These are phyloP conservation scores for Sherardia arvensis DNA, from an alignment of 257 asterid species.

Conservation along the genomic window DNA sequence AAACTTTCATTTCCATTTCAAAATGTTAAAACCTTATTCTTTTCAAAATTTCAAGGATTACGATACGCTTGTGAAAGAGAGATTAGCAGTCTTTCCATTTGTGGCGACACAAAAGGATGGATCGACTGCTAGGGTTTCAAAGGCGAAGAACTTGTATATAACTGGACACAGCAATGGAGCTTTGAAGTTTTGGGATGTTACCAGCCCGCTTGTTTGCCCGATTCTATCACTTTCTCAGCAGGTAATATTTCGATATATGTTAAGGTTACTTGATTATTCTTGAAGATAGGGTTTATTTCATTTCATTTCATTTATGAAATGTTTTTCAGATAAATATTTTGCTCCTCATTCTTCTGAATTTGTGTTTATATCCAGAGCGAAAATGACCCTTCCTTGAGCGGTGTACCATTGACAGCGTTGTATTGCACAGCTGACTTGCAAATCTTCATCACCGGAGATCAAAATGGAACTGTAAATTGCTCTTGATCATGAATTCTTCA, in stretches of 20 bases:
- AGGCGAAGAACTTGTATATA: slow-evolving; percentile 55
- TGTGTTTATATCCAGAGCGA: slow-evolving; percentile 52
- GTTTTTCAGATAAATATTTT: not conserved
- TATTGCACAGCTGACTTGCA: slow-evolving; percentile 41
- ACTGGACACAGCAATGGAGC: slow-evolving; percentile 82
- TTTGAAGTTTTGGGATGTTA: slow-evolving; percentile 82
- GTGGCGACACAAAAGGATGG: slow-evolving; percentile 54
- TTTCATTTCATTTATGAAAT: too few species aligned
- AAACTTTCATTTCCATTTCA: not conserved
- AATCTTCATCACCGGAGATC: slow-evolving; percentile 74
- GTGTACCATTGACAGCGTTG: slow-evolving; percentile 65
- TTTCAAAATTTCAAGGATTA: slow-evolving; percentile 40
- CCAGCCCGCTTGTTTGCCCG: slow-evolving; percentile 70
- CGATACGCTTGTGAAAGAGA: slow-evolving; percentile 34
- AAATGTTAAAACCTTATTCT: not conserved
- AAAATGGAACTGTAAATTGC: slow-evolving; percentile 64
- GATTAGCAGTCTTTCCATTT: slow-evolving; percentile 57
- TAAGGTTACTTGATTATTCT: not conserved
- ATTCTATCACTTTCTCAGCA: slow-evolving; percentile 63
- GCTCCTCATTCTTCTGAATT: not conserved
- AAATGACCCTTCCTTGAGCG: slow-evolving; percentile 57
- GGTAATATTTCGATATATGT: slow-evolving; percentile 26
- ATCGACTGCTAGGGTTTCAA: slow-evolving; percentile 49
- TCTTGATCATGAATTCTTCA: slow-evolving; percentile 12
- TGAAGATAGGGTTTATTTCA: not conserved